These are phyloP conservation scores for Zygosaccharomyces sapae DNA, from an alignment of 1,139 yeast species.

Conservation along the genomic window DNA sequence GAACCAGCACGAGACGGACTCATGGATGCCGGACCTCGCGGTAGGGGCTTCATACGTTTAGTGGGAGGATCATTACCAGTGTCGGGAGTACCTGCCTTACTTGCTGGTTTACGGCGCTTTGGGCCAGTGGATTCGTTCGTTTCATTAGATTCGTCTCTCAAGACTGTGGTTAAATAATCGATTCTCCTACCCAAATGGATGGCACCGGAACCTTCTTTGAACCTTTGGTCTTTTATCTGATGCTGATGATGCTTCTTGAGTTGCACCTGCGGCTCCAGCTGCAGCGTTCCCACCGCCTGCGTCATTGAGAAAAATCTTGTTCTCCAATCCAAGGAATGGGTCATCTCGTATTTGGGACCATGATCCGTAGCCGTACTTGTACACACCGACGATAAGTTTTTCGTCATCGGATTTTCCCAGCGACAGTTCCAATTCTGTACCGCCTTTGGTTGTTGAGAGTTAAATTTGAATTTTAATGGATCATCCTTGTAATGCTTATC, in stretches of 20 bases:
- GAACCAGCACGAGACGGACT: constrained; percentile 5
- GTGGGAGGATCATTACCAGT: constrained; percentile 3
- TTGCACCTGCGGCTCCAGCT: constrained; percentile 10
- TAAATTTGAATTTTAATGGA: constrained; percentile 53
- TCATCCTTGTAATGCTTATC: constrained; percentile 40
- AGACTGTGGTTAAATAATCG: constrained; percentile 72
- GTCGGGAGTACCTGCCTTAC: constrained; percentile 18
- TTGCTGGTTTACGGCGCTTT: constrained; percentile 8
- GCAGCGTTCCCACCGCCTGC: constrained; percentile 7
- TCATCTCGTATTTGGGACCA: constrained; percentile 95
- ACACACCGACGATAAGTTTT: constrained; percentile 78
- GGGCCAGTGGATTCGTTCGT: constrained; percentile 1
- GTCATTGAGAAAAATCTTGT: constrained; percentile 66
- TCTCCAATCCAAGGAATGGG: constrained; percentile 82
- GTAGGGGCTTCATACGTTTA: constrained; percentile 14
- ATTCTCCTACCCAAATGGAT: constrained; percentile 92
- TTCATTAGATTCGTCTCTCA: constrained; percentile 39
- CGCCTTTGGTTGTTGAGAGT: constrained; percentile 59
- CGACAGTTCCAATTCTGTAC: constrained; percentile 89
- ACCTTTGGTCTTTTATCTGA: constrained; percentile 27
- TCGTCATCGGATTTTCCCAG: constrained; percentile 86
- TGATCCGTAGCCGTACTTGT: constrained; percentile 92
- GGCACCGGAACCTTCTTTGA: constrained; percentile 80
- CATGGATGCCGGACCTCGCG: constrained; percentile 19
- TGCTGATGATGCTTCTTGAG: constrained; percentile 21